A percentile compares a stretch with the other conserved stretches of the same genome.
These are phyloP conservation scores for Candida berthetii DNA, from an alignment of 805 yeast genomes.

Conservation along the genomic window DNA sequence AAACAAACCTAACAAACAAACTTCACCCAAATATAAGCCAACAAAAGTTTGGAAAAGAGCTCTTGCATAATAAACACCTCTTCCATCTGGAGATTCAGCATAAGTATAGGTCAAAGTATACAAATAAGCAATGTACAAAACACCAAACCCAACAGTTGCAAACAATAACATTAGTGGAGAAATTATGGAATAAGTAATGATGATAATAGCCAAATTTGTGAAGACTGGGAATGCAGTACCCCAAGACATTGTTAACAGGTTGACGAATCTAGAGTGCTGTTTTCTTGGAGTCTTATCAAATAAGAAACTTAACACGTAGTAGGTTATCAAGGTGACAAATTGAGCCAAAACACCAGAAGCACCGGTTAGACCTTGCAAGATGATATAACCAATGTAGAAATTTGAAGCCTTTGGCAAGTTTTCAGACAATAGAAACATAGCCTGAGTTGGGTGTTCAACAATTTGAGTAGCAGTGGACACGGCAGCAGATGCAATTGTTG, in stretches of 20 bases:
- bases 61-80: constrained; percentile 83
- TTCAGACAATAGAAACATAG: constrained; percentile 54
- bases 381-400: constrained; percentile 62
- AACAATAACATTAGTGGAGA: constrained; percentile 82
- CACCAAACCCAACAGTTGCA: constrained; percentile 60
- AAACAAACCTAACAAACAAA: constrained; percentile 81
- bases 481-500: constrained; percentile 68
- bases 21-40: constrained; percentile 84
- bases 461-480: constrained; percentile 61
- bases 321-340: constrained; percentile 49
- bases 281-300: constrained; percentile 64
- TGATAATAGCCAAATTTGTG: constrained; percentile 63
- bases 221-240: constrained; percentile 77
- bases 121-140: constrained; percentile 71
- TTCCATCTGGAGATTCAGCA: constrained; percentile 60
- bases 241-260: constrained; percentile 51
- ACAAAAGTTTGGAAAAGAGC: constrained; percentile 85
- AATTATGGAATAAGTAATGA: constrained; percentile 62
- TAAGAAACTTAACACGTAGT: constrained; percentile 48
- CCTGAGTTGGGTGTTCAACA: constrained; percentile 49
- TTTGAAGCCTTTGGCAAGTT: constrained; percentile 70
- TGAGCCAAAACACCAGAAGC: constrained; percentile 64
- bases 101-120: constrained; percentile 73
- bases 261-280: constrained; percentile 54
- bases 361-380: constrained; percentile 62